phyloP scores from a whole-genome alignment of 139 green algal species.

The Desmodesmus armatus region DNA sequence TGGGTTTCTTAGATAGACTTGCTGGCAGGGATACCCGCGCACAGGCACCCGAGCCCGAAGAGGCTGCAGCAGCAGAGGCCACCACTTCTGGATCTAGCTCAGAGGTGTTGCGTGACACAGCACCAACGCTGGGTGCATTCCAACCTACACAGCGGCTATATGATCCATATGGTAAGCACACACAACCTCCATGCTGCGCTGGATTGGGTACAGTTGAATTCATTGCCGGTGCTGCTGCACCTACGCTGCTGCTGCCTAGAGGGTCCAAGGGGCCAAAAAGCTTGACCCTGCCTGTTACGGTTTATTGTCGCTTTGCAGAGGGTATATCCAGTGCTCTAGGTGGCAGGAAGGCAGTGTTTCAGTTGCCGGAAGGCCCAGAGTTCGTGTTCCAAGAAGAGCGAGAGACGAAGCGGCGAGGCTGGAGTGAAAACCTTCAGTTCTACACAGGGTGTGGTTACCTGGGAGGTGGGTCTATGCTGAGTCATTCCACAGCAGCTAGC shows the following conservation, averaged over 20 bases:
- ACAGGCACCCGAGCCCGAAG: conserved; percentile 17
- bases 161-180: conserved; percentile 32
- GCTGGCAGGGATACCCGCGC: conserved; percentile 20
- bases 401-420: conserved; percentile 74
- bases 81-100: background rate
- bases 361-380: conserved; percentile 80
- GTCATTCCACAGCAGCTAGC: too few relatives aligned
- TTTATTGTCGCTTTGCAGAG: conserved; percentile 56
- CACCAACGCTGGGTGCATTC: conserved; percentile 14
- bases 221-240: too few relatives aligned
- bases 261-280: too few relatives aligned
- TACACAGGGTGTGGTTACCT: conserved; percentile 92
- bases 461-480: too few relatives aligned
- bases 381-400: conserved; percentile 93
- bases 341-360: conserved; percentile 60
- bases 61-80: background rate
- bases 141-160: conserved; percentile 8
- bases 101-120: conserved; percentile 11
- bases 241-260: too few relatives aligned
- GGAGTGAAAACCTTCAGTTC: conserved; percentile 92
- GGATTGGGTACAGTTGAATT: too few relatives aligned
- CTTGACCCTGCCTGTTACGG: too few relatives aligned
- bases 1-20: conserved; percentile 32
- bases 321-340: conserved; percentile 53
- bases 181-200: too few relatives aligned